Percentiles rank a stretch among this genome's conserved stretches.
phyloP scores from a whole-genome alignment of 257 asterid species.

The Salvia hispanica region DNA sequence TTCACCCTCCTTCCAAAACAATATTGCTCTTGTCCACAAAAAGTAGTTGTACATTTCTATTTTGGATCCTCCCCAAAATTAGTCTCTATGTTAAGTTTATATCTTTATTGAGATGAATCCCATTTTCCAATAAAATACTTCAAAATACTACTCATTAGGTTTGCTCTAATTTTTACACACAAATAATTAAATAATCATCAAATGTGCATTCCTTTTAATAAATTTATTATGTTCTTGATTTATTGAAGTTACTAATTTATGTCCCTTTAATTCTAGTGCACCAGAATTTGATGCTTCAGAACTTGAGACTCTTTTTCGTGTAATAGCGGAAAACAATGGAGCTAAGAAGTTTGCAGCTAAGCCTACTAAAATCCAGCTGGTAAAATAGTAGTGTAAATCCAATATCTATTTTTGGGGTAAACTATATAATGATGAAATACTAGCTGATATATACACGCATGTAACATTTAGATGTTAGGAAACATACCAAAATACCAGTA shows the following conservation, averaged over 20 bases:
- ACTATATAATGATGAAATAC: not conserved
- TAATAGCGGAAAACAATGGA: slow-evolving; percentile 62
- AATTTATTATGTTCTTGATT: slow-evolving; percentile 30
- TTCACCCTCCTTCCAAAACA: no score
- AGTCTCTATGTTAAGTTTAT: no score
- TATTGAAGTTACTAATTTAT: slow-evolving; percentile 37
- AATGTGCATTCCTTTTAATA: not conserved
- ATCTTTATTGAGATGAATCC: no score
- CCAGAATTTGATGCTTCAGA: slow-evolving; percentile 90
- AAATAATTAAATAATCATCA: slow-evolving; percentile 18
- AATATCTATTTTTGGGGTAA: not conserved
- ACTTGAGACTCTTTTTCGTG: slow-evolving; percentile 94
- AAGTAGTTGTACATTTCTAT: no score
- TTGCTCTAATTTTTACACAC: no score
- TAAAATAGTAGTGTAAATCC: slow-evolving; percentile 40
- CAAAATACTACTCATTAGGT: not conserved
- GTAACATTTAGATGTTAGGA: no score
- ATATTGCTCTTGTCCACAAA: no score
- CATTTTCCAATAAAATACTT: no score
- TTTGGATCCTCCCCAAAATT: no score
- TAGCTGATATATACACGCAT: no score
- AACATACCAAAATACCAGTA: no score
- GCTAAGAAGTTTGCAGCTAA: slow-evolving; percentile 77
- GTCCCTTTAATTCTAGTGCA: slow-evolving; percentile 57
- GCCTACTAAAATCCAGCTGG: slow-evolving; percentile 82